Conservation (phyloP, 257 asterid genomes). For the Ocimum tenuiflorum region DNA sequence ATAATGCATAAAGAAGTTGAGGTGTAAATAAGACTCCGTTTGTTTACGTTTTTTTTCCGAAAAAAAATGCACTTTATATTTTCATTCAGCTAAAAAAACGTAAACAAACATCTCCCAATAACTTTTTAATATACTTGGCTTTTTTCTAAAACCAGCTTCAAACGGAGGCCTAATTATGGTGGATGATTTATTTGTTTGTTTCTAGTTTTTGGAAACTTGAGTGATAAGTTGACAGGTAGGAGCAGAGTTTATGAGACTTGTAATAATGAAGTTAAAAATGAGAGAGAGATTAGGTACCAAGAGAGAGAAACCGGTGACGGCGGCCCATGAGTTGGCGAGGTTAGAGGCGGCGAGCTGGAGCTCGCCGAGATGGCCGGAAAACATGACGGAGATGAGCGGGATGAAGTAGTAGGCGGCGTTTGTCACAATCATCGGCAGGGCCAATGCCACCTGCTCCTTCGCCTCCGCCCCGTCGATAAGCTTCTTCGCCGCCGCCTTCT, state of each 20-base stretch:
- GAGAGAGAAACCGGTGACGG: conserved; percentile 51
- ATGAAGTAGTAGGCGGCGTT: conserved; percentile 41
- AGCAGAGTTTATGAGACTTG: background rate
- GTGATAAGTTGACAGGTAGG: background rate
- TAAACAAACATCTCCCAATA: too few species aligned
- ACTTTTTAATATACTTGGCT: too few species aligned
- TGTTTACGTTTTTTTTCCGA: too few species aligned
- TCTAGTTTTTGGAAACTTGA: background rate
- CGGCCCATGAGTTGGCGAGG: conserved; percentile 74
- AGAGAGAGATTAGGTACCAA: conserved; percentile 34
- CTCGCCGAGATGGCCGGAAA: conserved; percentile 73
- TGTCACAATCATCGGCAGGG: conserved; percentile 55
- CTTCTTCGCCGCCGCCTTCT: conserved; percentile 16
- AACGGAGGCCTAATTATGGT: background rate
- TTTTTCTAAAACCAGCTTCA: too few species aligned
- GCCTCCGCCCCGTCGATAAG: conserved; percentile 52
- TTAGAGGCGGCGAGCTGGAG: conserved; percentile 63
- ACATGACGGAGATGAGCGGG: conserved; percentile 71
- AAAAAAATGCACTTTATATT: too few species aligned
- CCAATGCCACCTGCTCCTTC: conserved; percentile 44
- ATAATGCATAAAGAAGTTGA: too few species aligned
- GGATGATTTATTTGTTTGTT: background rate
- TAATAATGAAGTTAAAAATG: background rate
- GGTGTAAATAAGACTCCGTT: too few species aligned
- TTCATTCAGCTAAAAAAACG: too few species aligned